These are phyloP conservation scores for Cetradonia linearis DNA, from an alignment of 495 filamentous ascomycete genomes.

Conservation along the genomic window DNA sequence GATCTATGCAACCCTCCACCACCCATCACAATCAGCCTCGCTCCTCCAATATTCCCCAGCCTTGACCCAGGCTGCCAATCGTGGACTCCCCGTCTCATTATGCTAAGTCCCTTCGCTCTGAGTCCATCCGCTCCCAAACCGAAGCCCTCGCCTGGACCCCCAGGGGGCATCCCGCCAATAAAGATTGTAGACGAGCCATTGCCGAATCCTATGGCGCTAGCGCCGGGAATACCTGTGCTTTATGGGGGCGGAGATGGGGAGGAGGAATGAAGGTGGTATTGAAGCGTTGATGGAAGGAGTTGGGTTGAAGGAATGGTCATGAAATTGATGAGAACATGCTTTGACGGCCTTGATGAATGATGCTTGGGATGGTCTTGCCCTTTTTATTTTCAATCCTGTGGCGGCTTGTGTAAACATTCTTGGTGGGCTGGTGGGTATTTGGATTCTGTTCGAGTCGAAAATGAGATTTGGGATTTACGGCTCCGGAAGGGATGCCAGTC, in stretches of 20 bases:
- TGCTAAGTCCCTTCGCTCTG: not conserved
- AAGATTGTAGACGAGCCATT: not conserved
- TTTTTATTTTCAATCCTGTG: not conserved
- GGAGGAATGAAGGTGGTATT: not conserved
- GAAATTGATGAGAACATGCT: not conserved
- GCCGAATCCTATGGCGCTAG: not conserved
- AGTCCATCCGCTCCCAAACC: not conserved
- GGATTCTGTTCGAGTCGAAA: too few relatives aligned
- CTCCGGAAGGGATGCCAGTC: too few relatives aligned
- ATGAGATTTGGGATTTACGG: too few relatives aligned
- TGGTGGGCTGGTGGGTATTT: too few relatives aligned
- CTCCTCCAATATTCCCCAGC: too few relatives aligned
- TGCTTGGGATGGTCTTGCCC: not conserved
- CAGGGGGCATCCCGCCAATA: not conserved
- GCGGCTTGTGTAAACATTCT: not conserved
- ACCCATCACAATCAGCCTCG: too few relatives aligned
- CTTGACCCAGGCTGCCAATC: too few relatives aligned
- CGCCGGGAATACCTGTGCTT: not conserved
- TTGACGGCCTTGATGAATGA: not conserved
- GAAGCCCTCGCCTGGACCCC: not conserved
- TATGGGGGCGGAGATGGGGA: not conserved
- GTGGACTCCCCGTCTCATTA: not conserved
- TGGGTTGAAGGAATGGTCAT: too few relatives aligned
- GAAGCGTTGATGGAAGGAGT: not conserved
- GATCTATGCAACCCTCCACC: too few relatives aligned